phyloP scores from a whole-genome alignment of 208 protist species.

The Borovskyia barvae region DNA sequence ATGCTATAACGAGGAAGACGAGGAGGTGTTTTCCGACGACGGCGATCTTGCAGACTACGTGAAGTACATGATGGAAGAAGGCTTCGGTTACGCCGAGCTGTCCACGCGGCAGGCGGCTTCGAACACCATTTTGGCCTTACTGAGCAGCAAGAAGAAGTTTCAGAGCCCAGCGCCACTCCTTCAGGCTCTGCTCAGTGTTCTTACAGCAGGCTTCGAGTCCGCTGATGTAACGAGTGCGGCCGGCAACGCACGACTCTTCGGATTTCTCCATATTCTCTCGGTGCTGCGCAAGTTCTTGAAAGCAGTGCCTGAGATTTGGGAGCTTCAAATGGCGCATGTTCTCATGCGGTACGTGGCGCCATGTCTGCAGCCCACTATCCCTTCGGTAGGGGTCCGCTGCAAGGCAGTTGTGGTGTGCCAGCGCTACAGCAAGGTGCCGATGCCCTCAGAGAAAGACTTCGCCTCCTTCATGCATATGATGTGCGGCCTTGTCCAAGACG shows the following conservation, averaged over 20 bases:
- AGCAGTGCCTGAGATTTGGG: slow-evolving; percentile 65
- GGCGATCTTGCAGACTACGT: slow-evolving; percentile 74
- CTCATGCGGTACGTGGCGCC: slow-evolving; percentile 78
- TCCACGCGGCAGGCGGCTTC: slow-evolving; percentile 72
- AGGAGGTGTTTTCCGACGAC: slow-evolving; percentile 70
- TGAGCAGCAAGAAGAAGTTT: slow-evolving; percentile 71
- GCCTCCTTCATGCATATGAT: slow-evolving; percentile 78
- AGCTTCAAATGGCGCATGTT: slow-evolving; percentile 73
- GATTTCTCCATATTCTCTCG: slow-evolving; percentile 80
- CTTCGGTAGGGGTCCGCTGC: slow-evolving; percentile 62
- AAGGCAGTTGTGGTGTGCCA: slow-evolving; percentile 82
- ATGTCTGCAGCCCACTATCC: slow-evolving; percentile 44
- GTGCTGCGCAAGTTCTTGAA: slow-evolving; percentile 81
- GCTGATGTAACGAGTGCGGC: slow-evolving; percentile 40
- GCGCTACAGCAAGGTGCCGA: slow-evolving; percentile 83
- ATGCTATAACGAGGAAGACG: slow-evolving; percentile 76
- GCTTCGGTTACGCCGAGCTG: slow-evolving; percentile 64
- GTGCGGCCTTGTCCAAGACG: slow-evolving; percentile 57
- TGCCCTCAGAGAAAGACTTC: slow-evolving; percentile 67
- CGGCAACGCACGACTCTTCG: slow-evolving; percentile 66
- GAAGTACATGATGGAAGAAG: slow-evolving; percentile 86
- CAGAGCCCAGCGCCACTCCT: slow-evolving; percentile 61
- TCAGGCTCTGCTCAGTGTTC: slow-evolving; percentile 56
- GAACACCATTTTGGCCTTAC: slow-evolving; percentile 72
- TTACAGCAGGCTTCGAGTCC: slow-evolving; percentile 55